Conservation (phyloP, 1,284 basidiomycete species). For the Rhizoctonia solani region DNA sequence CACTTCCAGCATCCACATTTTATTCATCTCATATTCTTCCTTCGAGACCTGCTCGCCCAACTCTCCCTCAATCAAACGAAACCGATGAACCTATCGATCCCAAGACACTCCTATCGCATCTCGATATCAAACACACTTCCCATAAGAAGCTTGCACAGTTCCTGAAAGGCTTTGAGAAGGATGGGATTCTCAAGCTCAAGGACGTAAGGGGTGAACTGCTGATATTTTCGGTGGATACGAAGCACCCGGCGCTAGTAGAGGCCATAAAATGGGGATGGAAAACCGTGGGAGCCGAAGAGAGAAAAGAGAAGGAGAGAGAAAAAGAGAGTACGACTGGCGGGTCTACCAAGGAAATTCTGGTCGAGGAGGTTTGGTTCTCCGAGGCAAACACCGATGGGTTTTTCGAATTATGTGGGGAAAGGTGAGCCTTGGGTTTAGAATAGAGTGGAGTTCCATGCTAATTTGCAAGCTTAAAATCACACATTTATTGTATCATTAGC, state of each 20-base stretch:
- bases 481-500: slow-evolving; percentile 48
- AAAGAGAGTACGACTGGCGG: slow-evolving; percentile 51
- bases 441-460: slow-evolving; percentile 34
- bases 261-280: slow-evolving; percentile 54
- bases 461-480: background rate
- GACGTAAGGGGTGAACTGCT: slow-evolving; percentile 66
- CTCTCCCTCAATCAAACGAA: slow-evolving; percentile 45
- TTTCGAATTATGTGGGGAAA: slow-evolving; percentile 60
- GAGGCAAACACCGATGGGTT: slow-evolving; percentile 58
- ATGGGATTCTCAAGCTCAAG: slow-evolving; percentile 72
- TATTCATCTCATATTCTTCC: slow-evolving; percentile 80
- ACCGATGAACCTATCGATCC: slow-evolving; percentile 38
- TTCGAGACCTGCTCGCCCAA: slow-evolving; percentile 62
- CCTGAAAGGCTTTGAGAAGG: slow-evolving; percentile 74
- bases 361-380: slow-evolving; percentile 79
- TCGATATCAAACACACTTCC: slow-evolving; percentile 67
- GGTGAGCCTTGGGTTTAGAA: too few relatives aligned
- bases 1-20: slow-evolving; percentile 74
- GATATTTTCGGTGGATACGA: slow-evolving; percentile 63
- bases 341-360: slow-evolving; percentile 43
- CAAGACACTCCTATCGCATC: slow-evolving; percentile 47
- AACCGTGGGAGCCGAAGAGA: slow-evolving; percentile 67
- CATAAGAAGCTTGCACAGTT: slow-evolving; percentile 82
- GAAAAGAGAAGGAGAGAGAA: slow-evolving; percentile 52
- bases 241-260: slow-evolving; percentile 60